These are phyloP conservation scores for Fusarium austroafricanum DNA, from an alignment of 2,329 filamentous ascomycete species.

Conservation along the genomic window DNA sequence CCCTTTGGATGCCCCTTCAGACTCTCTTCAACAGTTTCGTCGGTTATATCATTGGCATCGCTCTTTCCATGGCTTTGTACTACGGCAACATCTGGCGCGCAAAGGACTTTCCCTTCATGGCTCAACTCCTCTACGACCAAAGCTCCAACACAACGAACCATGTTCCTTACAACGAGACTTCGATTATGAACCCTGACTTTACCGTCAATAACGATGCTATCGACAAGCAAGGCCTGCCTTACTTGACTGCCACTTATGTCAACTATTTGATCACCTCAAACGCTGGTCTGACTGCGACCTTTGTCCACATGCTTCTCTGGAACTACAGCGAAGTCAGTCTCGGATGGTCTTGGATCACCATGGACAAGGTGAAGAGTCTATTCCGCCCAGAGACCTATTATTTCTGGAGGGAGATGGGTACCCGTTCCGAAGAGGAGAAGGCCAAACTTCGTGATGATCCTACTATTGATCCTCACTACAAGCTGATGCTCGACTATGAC, in stretches of 20 bases:
- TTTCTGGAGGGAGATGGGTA: slow-evolving; percentile 18
- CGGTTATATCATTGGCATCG: slow-evolving; percentile 53
- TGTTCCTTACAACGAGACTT: slow-evolving; percentile 16
- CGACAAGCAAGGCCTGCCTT: slow-evolving; percentile 15
- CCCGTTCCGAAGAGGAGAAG: slow-evolving; percentile 25
- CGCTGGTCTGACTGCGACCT: slow-evolving; percentile 19
- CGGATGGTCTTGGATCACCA: slow-evolving; percentile 32
- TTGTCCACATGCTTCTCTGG: slow-evolving; percentile 36
- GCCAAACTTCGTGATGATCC: slow-evolving; percentile 18
- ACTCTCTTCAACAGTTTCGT: slow-evolving; percentile 54
- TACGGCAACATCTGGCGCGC: slow-evolving; percentile 33
- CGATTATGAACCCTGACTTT: slow-evolving; percentile 41
- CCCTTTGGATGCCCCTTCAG: slow-evolving; percentile 54
- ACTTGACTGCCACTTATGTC: slow-evolving; percentile 25
- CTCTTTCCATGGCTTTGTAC: slow-evolving; percentile 49
- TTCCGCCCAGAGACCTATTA: slow-evolving; percentile 4
- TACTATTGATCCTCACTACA: slow-evolving; percentile 29
- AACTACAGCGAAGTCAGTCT: slow-evolving; percentile 40
- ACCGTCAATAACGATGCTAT: slow-evolving; percentile 1
- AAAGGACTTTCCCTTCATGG: slow-evolving; percentile 32
- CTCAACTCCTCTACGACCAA: slow-evolving; percentile 24
- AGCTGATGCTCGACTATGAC: slow-evolving; percentile 31
- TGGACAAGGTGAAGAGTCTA: neutral
- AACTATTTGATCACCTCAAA: slow-evolving; percentile 34
- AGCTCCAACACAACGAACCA: slow-evolving; percentile 11